Percentiles rank a stretch among this genome's conserved stretches.
These are phyloP conservation scores for Nicotiana tomentosiformis DNA, from an alignment of 257 asterid species.

Conservation along the genomic window DNA sequence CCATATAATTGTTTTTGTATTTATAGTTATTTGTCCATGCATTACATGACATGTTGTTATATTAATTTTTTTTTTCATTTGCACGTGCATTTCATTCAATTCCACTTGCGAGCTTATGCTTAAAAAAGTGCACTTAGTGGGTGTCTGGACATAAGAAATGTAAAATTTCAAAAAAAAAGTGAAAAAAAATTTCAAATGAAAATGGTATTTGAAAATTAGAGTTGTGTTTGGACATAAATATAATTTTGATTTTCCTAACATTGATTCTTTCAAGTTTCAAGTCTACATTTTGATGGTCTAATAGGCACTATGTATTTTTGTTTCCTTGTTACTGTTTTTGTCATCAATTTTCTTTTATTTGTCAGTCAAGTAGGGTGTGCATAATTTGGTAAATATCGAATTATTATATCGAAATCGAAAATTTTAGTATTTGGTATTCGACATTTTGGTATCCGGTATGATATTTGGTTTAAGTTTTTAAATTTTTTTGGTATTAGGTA, in stretches of 20 bases:
- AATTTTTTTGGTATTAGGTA: too few species aligned
- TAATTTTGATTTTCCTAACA: background rate
- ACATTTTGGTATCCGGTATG: too few species aligned
- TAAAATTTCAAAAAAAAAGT: too few species aligned
- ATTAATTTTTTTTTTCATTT: too few species aligned
- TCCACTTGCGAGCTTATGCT: background rate
- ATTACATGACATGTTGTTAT: background rate
- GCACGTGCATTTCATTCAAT: background rate
- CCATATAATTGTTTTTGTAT: background rate
- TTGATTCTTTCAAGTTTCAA: background rate
- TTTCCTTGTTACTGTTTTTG: background rate
- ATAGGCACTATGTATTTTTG: background rate
- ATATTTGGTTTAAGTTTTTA: too few species aligned
- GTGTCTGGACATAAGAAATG: too few species aligned
- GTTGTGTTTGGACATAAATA: too few species aligned
- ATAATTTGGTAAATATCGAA: too few species aligned
- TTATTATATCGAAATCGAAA: too few species aligned
- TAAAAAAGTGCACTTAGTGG: background rate
- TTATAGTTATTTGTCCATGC: background rate
- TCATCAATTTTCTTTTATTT: background rate
- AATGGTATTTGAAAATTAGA: too few species aligned
- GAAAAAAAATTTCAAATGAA: too few species aligned
- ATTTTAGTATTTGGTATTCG: too few species aligned
- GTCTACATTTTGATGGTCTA: background rate
- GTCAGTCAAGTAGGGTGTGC: background rate